Base-by-base conservation (phyloP, 1,139 yeast genomes). In the Waltiozyma sp. region DNA sequence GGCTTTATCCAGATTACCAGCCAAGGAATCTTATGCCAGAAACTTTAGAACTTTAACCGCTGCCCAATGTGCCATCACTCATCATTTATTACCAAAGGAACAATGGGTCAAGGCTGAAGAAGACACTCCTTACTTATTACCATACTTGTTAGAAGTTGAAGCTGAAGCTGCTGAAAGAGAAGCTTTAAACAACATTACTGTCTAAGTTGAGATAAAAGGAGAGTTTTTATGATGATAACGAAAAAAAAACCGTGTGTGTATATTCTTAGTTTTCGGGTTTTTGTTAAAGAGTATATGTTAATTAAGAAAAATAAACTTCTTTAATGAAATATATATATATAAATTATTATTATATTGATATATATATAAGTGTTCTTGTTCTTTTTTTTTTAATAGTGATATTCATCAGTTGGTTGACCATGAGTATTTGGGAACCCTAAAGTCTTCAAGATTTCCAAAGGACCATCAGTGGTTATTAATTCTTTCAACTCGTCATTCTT, bases 141-240 rank as follows among this genome's bases (percentile, higher is more conserved):
- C 96, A 56, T 85, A 84, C 72, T 72, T 89, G 51, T 75, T 89
- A 62, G 96, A 89, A 71, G 94, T 93, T 49, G 97, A 89, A 70
- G 88, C 87, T 61, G 96, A 87, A 66, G 83, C 81, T 42, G 73
- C 76, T 54, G 98, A 89, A 72, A 86, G 83, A 70, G 78, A 74
- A 50, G 94, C 83, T 62, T 77, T 91, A 60, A 95, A 89, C 73
- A 83, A 85, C 73, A 73, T 87, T 39, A 40, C 46, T 26, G 45
- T 42, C 37, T 37, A 43, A 15, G 28, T 26, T 4, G 7, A 11
- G 4, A 11, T 26, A 14, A 13, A 13, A 6, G 28, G 13, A 26
- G n/a, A 13, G 6, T 26, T 10, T 26, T 13, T 26, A 26, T 26
- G 28, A 26, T 7, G 28, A 11, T 26, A 31, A 31, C 34, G 18